These are phyloP conservation scores for Lathyrus oleraceus DNA, from an alignment of 306 rosid species.

Conservation along the genomic window DNA sequence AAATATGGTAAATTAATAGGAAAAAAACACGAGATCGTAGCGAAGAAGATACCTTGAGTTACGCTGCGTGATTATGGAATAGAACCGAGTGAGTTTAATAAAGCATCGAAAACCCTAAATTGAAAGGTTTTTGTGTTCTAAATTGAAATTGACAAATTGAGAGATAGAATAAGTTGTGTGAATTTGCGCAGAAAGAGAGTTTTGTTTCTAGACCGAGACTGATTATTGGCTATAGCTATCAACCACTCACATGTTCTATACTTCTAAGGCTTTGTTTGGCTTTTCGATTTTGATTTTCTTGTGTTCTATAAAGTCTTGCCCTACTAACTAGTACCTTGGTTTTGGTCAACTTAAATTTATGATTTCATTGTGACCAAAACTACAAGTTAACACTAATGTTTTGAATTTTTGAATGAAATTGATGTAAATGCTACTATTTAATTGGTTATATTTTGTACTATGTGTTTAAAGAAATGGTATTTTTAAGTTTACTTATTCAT, in stretches of 20 bases:
- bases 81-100: background rate
- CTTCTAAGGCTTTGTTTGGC: conserved; percentile 41
- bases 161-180: conserved; percentile 26
- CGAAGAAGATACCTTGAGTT: conserved; percentile 45
- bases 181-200: conserved; percentile 15
- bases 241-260: conserved; percentile 32
- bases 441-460: too few relatives aligned
- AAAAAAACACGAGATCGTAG: conserved; percentile 24
- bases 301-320: background rate
- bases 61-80: conserved; percentile 22
- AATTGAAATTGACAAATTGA: background rate
- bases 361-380: background rate
- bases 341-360: background rate
- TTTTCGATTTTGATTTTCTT: background rate
- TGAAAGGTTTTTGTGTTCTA: background rate
- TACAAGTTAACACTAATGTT: background rate
- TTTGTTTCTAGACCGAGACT: conserved; percentile 31
- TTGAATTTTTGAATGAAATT: background rate
- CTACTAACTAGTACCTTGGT: background rate
- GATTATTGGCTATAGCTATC: conserved; percentile 24
- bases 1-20: conserved; percentile 21
- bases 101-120: conserved; percentile 39
- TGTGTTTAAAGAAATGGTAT: too few relatives aligned
- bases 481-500: too few relatives aligned
- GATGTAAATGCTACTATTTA: too few relatives aligned